Percentiles rank a stretch among this genome's conserved stretches.
These are phyloP conservation scores for Xerophyta viscosa DNA, from an alignment of 106 monocot species.

Conservation along the genomic window DNA sequence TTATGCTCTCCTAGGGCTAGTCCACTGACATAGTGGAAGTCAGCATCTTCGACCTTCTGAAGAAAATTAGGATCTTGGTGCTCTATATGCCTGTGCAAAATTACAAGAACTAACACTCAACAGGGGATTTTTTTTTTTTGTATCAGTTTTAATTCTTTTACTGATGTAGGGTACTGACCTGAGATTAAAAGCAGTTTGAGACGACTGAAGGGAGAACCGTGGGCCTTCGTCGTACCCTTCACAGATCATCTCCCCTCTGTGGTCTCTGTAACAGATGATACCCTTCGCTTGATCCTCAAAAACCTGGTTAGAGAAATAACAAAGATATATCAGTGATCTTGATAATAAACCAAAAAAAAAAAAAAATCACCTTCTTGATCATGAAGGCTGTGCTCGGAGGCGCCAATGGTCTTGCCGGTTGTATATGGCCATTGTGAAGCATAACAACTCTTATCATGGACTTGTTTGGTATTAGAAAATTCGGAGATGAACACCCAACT, in stretches of 20 bases:
- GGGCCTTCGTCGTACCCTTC: slow-evolving; percentile 65
- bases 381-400: neutral
- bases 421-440: slow-evolving; percentile 8
- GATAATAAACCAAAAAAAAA: no score
- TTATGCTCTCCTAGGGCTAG: neutral
- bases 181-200: neutral
- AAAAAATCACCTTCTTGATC: neutral
- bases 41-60: neutral
- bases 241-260: slow-evolving; percentile 41
- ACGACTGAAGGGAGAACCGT: slow-evolving; percentile 7
- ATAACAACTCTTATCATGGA: slow-evolving; percentile 5
- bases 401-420: neutral
- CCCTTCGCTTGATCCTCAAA: slow-evolving; percentile 29
- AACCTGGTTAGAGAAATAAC: slow-evolving; percentile 17
- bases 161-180: slow-evolving; percentile 1
- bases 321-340: no score
- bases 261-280: slow-evolving; percentile 41
- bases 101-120: neutral
- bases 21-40: neutral
- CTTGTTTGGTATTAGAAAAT: neutral
- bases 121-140: neutral
- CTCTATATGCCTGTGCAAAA: neutral
- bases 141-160: neutral
- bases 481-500: slow-evolving; percentile 6
- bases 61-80: neutral